Percentiles rank a stretch among this genome's conserved stretches.
These are phyloP conservation scores for Garcia nutans DNA, from an alignment of 345 rosid species.

Conservation along the genomic window DNA sequence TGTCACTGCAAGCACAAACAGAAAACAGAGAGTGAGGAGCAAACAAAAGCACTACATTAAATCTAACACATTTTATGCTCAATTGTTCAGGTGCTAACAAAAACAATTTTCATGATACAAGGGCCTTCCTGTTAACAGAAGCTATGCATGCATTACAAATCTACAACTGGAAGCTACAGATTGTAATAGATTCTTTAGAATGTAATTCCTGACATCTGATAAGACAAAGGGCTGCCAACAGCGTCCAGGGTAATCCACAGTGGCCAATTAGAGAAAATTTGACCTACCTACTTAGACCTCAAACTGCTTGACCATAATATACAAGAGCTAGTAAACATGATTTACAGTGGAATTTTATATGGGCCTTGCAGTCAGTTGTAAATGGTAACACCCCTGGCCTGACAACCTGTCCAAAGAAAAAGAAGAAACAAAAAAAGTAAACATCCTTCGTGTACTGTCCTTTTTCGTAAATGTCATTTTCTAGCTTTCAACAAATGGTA, in stretches of 20 bases:
- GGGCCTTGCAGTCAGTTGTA: not conserved
- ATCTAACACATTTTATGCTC: no score
- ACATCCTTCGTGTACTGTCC: not conserved
- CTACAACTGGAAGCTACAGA: not conserved
- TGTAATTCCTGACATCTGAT: not conserved
- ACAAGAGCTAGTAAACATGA: not conserved
- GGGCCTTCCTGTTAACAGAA: not conserved
- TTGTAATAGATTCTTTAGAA: not conserved
- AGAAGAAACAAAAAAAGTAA: not conserved
- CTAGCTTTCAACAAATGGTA: no score
- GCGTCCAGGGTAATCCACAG: not conserved
- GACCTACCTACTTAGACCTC: not conserved
- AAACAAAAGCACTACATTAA: not conserved
- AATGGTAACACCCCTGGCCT: no score
- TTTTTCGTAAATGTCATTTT: not conserved
- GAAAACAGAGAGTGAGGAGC: conserved; percentile 6
- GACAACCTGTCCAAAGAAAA: not conserved
- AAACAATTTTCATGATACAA: not conserved
- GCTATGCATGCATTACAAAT: not conserved
- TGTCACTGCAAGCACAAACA: conserved; percentile 63
- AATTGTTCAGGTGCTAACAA: not conserved
- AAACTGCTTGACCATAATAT: not conserved
- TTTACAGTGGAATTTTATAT: no score
- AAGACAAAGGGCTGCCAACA: not conserved
- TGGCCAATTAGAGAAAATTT: not conserved